Percentiles rank a stretch among this genome's conserved stretches.
Evolutionary conservation across 2,329 filamentous ascomycete species (phyloP).

Genomic region (Anthostomella pinea): DNA sequence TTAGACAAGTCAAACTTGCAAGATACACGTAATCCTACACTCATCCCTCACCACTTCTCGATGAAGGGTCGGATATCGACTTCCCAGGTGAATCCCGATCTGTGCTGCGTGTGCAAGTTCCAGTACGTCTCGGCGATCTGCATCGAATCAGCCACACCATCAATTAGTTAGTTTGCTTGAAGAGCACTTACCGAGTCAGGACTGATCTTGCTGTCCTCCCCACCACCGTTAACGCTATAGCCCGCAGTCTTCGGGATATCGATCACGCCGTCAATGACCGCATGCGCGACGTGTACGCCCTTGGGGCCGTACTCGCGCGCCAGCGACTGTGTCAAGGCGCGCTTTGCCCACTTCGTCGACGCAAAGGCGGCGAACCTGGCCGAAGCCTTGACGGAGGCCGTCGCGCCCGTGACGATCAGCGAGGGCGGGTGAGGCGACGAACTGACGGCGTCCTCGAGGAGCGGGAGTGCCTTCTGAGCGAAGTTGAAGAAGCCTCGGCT

Average conservation of each 20-base stretch:
- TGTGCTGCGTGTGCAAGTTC: slow-evolving; percentile 69
- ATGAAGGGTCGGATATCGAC: slow-evolving; percentile 68
- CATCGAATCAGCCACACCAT: slow-evolving; percentile 14
- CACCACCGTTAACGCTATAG: slow-evolving; percentile 33
- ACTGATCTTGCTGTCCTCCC: slow-evolving; percentile 54
- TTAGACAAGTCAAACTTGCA: too few relatives aligned
- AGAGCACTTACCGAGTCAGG: slow-evolving; percentile 61
- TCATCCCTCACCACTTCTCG: slow-evolving; percentile 65
- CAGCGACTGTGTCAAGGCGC: slow-evolving; percentile 64
- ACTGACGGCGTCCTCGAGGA: slow-evolving; percentile 56
- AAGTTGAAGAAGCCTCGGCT: slow-evolving; percentile 67
- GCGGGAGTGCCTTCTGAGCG: slow-evolving; percentile 61
- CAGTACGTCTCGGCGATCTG: slow-evolving; percentile 76
- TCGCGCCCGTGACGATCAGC: slow-evolving; percentile 74
- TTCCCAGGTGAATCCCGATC: slow-evolving; percentile 69
- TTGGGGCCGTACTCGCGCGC: slow-evolving; percentile 72
- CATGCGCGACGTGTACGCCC: slow-evolving; percentile 71
- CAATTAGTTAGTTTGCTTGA: not conserved
- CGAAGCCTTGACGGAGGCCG: slow-evolving; percentile 65
- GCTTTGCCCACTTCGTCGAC: slow-evolving; percentile 66
- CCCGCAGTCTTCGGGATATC: slow-evolving; percentile 64
- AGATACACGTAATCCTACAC: too few relatives aligned
- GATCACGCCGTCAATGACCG: slow-evolving; percentile 73
- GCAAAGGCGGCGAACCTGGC: slow-evolving; percentile 64
- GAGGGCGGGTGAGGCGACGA: slow-evolving; percentile 59